Evolutionary conservation across 345 rosid genomes (phyloP), one percentile per base, ranked within the genome.

Genomic region (Eucalyptus lansdowneana): DNA sequence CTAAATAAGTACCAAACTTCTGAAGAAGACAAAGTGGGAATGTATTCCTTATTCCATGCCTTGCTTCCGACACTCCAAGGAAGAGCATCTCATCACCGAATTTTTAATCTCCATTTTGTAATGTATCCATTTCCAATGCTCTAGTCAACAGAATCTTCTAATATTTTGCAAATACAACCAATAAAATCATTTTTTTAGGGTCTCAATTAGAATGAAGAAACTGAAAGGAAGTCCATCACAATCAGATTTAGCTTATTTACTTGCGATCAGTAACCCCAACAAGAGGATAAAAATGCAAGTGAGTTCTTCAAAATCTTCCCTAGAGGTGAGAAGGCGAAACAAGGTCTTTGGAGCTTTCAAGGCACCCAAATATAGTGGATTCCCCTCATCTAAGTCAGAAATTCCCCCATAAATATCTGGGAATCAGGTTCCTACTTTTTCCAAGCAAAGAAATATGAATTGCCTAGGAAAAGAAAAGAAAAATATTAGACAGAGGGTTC

Each of bases 1-100:
- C 91, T 96, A 97, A 96, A 97, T 94, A 94, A 91, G 96, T 97
- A 93, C 98, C 96, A 95, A 96, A 95, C 97, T 96, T 98, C 93
- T 91, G 93, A 98, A 93, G 94, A 94, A 90, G 98, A 96, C 96
- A 94, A 91, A 89, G 86, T 91, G 47, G 90, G 97, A 95, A 96
- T 94, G 90, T 93, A 91, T 98, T 95, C 98, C 90, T 88, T 90
- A 95, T 95, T 95, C 94, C 91, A 91, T 93, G 95, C 96, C 92
- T 93, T 92, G 93, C 94, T 93, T 91, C 92, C 19, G 9, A 89
- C 94, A 93, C 92, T 94, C 93, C 91, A 94, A 94, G 92, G 92
- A 92, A 92, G 90, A 94, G 95, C 95, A 95, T 95, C 94, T 87
- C 88, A 60, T 67, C 37, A 90, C 91, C 89, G 49, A n/a, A 51